Evolutionary conservation across 139 green algal genomes (phyloP).

Genomic region (Pleodorina starrii): DNA sequence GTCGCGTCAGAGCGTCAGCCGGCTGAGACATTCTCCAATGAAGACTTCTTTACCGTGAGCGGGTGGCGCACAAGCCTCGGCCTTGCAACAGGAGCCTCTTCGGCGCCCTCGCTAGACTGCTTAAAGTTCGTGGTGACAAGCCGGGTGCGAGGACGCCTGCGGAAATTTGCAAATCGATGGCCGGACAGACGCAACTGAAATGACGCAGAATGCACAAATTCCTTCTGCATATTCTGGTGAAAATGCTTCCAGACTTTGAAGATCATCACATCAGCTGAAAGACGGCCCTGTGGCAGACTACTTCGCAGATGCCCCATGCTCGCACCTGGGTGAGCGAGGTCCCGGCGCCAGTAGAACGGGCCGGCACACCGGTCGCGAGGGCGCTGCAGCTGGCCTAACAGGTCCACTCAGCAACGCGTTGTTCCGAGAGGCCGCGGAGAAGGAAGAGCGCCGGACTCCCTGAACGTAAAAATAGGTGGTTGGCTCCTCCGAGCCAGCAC

Average conservation of each 20-base stretch:
- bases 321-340: slow-evolving; percentile 12
- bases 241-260: too few relatives aligned
- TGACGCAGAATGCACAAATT: too few relatives aligned
- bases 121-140: slow-evolving; percentile 46
- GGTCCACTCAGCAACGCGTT: not conserved
- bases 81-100: not conserved
- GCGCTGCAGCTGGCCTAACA: not conserved
- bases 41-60: slow-evolving; percentile 45
- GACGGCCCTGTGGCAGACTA: too few relatives aligned
- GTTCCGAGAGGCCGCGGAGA: not conserved
- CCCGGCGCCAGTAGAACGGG: slow-evolving; percentile 2
- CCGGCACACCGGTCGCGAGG: not conserved
- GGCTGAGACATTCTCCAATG: too few relatives aligned
- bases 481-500: not conserved
- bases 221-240: too few relatives aligned
- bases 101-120: not conserved
- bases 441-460: not conserved
- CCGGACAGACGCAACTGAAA: not conserved
- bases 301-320: too few relatives aligned
- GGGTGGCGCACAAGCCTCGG: slow-evolving; percentile 21
- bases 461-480: not conserved
- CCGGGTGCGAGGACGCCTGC: slow-evolving; percentile 13
- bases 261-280: too few relatives aligned
- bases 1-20: not conserved
- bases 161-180: not conserved